Evolutionary conservation across 331 rosid genomes (phyloP).

Genomic region (Prunus yedoensis): DNA sequence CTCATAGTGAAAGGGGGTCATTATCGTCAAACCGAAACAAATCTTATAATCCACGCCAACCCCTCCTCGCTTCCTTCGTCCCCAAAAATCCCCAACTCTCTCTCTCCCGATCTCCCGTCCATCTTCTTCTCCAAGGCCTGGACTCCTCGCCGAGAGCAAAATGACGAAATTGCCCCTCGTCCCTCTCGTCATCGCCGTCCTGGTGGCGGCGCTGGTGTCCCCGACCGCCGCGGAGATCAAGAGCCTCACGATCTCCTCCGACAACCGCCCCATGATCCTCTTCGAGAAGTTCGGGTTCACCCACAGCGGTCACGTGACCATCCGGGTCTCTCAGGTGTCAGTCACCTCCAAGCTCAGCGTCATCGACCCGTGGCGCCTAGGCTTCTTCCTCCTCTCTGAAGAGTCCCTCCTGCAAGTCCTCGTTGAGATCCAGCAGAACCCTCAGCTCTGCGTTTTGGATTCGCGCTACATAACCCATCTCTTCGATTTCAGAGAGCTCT

Average conservation of each 20-base stretch:
- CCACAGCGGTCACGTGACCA: slow-evolving; percentile 58
- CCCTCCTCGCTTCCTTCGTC: not conserved
- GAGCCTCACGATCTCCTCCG: slow-evolving; percentile 62
- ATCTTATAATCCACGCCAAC: slow-evolving; percentile 13
- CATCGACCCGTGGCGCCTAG: slow-evolving; percentile 53
- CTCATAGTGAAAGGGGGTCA: not conserved
- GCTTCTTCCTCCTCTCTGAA: slow-evolving; percentile 83
- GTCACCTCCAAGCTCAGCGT: slow-evolving; percentile 30
- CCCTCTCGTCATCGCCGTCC: slow-evolving; percentile 24
- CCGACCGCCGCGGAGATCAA: slow-evolving; percentile 74
- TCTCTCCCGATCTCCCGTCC: not conserved
- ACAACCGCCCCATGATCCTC: slow-evolving; percentile 74
- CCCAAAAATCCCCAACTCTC: not conserved
- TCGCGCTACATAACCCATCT: slow-evolving; percentile 55
- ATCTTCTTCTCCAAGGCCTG: not conserved
- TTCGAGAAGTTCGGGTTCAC: slow-evolving; percentile 94
- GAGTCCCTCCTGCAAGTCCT: slow-evolving; percentile 79
- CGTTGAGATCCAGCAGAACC: slow-evolving; percentile 82
- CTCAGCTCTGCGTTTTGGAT: slow-evolving; percentile 71
- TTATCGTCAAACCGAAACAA: not conserved
- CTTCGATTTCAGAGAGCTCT: slow-evolving; percentile 67
- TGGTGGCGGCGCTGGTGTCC: slow-evolving; percentile 18
- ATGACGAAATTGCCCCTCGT: slow-evolving; percentile 45
- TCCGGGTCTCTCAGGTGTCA: slow-evolving; percentile 56
- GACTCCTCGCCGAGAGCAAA: slow-evolving; percentile 11